Conservation (phyloP, 192 early-diverging fungal species). For the Linnemannia elongata region DNA sequence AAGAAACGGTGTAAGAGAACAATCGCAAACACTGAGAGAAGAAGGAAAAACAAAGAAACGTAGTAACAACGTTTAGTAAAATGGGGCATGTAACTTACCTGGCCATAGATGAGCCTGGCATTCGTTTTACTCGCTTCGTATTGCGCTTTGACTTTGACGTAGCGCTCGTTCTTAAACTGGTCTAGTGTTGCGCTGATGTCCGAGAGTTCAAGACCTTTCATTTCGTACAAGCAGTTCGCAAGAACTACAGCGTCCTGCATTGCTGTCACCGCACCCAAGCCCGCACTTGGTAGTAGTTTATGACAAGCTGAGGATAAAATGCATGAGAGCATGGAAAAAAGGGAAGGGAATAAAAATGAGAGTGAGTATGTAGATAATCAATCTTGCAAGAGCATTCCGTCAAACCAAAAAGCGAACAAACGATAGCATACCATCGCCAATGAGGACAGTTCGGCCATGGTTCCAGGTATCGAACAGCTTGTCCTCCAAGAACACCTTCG, state of each 20-base stretch:
- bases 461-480: conserved; percentile 20
- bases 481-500: not conserved
- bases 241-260: conserved; percentile 23
- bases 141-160: not conserved
- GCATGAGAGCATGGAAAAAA: not conserved
- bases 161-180: not conserved
- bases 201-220: not conserved
- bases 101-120: conserved; percentile 6
- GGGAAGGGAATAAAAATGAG: no score
- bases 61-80: no score
- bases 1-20: not conserved
- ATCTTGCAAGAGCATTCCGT: not conserved
- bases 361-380: not conserved
- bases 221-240: conserved; percentile 5
- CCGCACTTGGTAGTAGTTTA: conserved; percentile 4
- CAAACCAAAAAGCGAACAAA: not conserved
- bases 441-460: conserved; percentile 1
- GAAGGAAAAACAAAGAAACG: no score
- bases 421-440: not conserved
- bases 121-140: conserved; percentile 1
- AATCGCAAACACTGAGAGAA: no score
- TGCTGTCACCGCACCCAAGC: conserved; percentile 10
- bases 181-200: not conserved
- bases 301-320: no score
- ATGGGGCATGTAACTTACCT: not conserved